phyloP scores from a whole-genome alignment of 2,329 filamentous ascomycete species.

The Aspergillus udagawae region DNA sequence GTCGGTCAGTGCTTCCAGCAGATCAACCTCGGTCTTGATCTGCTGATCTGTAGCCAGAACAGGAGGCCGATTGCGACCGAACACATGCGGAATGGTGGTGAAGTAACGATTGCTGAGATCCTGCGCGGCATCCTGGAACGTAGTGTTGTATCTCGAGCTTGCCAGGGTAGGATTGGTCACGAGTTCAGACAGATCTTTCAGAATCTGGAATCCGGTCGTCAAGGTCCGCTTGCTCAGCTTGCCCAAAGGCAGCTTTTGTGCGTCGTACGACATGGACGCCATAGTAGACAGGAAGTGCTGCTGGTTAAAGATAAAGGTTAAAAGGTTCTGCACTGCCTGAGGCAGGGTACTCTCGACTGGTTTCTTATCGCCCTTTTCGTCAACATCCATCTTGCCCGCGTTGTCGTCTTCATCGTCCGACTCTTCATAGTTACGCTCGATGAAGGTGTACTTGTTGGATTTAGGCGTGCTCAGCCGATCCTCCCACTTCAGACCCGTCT shows the following conservation, averaged over 20 bases:
- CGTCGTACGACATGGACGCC: conserved; percentile 43
- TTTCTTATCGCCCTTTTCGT: conserved; percentile 33
- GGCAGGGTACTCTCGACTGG: conserved; percentile 55
- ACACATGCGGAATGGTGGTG: conserved; percentile 74
- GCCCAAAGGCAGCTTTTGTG: conserved; percentile 72
- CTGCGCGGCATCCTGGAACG: conserved; percentile 48
- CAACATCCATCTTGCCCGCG: conserved; percentile 28
- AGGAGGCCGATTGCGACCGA: conserved; percentile 69
- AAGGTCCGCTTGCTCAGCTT: conserved; percentile 80
- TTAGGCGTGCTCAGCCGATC: conserved; percentile 49
- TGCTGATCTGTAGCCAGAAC: conserved; percentile 54
- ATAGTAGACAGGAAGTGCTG: conserved; percentile 61
- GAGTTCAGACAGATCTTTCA: conserved; percentile 70
- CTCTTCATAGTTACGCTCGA: conserved; percentile 72
- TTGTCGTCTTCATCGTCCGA: conserved; percentile 45
- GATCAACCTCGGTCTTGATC: conserved; percentile 72
- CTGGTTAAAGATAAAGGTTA: conserved; percentile 80
- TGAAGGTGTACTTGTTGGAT: conserved; percentile 66
- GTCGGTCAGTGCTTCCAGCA: conserved; percentile 75
- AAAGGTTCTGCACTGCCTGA: conserved; percentile 60
- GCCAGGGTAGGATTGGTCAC: conserved; percentile 54
- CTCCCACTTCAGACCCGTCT: conserved; percentile 51
- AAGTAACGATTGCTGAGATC: conserved; percentile 74
- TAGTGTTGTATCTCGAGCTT: conserved; percentile 39
- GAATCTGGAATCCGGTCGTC: conserved; percentile 66